These are phyloP conservation scores for Dryas alaskensis DNA, from an alignment of 306 rosid genomes.

Conservation along the genomic window DNA sequence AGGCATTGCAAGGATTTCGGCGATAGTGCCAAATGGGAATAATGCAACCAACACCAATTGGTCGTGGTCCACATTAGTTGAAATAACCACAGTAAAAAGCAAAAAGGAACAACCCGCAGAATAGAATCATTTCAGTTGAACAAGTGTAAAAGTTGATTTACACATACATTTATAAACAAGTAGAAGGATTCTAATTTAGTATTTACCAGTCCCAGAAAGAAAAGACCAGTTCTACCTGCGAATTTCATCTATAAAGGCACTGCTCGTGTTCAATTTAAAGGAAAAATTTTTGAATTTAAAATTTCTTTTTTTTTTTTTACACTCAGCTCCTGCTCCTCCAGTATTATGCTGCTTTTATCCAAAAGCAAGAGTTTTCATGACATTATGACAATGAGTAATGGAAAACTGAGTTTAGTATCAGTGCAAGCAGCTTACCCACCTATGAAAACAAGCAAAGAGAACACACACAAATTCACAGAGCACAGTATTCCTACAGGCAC, in stretches of 20 bases:
- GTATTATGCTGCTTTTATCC: background rate
- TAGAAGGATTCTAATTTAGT: background rate
- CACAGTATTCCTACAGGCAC: background rate
- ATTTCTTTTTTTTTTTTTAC: too few species aligned
- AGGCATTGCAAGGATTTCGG: too few species aligned
- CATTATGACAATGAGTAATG: too few species aligned
- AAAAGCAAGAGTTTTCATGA: background rate
- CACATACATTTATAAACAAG: background rate
- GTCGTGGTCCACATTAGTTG: conserved; percentile 15
- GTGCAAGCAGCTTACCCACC: too few species aligned
- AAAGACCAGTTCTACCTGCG: background rate
- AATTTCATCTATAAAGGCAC: background rate
- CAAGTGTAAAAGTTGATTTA: conserved; percentile 6
- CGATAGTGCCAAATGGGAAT: conserved; percentile 1
- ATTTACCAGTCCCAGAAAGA: background rate
- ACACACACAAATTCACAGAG: background rate
- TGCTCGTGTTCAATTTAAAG: too few species aligned
- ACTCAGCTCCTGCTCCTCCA: background rate
- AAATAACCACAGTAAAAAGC: background rate
- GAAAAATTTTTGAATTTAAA: background rate
- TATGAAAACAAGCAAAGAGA: background rate
- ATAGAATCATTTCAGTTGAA: conserved; percentile 22
- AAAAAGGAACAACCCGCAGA: background rate
- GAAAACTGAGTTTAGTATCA: too few species aligned
- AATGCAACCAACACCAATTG: conserved; percentile 5